Base-by-base conservation (phyloP, 2,329 filamentous ascomycete genomes). In the Diaporthe citrichinensis region DNA sequence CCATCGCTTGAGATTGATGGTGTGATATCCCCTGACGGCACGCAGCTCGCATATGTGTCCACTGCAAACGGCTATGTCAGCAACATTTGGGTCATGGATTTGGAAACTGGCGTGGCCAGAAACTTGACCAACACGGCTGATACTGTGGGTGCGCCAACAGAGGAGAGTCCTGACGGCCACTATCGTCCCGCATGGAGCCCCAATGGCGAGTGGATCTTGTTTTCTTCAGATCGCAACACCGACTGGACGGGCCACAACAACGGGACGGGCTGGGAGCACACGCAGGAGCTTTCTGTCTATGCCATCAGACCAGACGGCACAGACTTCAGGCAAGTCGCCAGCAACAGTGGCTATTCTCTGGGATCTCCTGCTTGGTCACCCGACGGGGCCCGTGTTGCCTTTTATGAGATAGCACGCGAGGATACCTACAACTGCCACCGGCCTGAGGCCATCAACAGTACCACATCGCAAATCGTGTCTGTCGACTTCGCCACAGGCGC, bases 161-260 rank as follows among this genome's bases (percentile, higher is more conserved):
- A 75, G 51, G 31, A 58, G 3, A 75, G 74, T 36, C 83, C 84
- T 23, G 80, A 83, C 49, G 83, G 85, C 8, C 80, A 84, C 76
- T 86, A 85, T 76, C 80, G 82, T 2, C 85, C 85, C 0, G 77
- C 78, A 7, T 86, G 84, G 84, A 85, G 84, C 0, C 84, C 85
- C 0, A 81, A 86, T 55, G 84, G 85, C 28, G 74, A 85, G 72
- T 86, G 83, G 83, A 79, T 86, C 71, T 82, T 80, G 3, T 86
- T 87, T 72, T 81, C 81, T 17, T 87, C 85, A 2, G 84, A 87
- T 65, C 82, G 83, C 39, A 86, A 86, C 71, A 86, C 85, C 1
- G 78, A 79, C 23, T 87, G 85, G 85, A 81, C 80, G 4, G 85
- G 85, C 0, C 85, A 87, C 73, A 82, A 83, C 17, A 81, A 84